These are phyloP conservation scores for Aureobasidium sp. DNA, from an alignment of 2,329 filamentous ascomycete genomes.

Conservation along the genomic window DNA sequence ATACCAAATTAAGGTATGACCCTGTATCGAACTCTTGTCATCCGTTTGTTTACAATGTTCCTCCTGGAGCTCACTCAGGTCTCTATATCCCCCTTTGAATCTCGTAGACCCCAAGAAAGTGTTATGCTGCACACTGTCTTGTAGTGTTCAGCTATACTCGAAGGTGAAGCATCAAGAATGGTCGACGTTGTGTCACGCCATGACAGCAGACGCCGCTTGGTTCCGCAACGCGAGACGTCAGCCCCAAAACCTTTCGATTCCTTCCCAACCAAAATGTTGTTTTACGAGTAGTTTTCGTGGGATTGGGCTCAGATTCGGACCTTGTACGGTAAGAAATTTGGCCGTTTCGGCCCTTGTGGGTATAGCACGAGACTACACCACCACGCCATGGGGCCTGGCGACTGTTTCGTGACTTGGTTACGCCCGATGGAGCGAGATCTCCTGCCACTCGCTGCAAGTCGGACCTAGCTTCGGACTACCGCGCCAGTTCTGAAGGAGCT, in stretches of 20 bases:
- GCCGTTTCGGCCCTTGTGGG: conserved; percentile 8
- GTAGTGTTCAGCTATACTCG: neutral
- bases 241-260: neutral
- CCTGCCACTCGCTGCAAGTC: conserved; percentile 5
- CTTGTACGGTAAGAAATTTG: conserved; percentile 11
- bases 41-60: neutral
- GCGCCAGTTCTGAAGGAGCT: neutral
- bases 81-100: neutral
- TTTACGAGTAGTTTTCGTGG: neutral
- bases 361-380: conserved; percentile 2
- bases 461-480: conserved; percentile 6
- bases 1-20: neutral
- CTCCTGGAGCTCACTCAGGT: neutral
- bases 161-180: neutral
- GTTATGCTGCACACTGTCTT: neutral
- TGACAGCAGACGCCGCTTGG: conserved; percentile 4
- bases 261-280: conserved; percentile 5
- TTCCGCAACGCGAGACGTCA: conserved; percentile 4
- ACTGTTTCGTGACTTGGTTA: conserved; percentile 6
- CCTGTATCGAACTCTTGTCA: neutral
- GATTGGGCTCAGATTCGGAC: neutral
- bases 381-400: conserved; percentile 1
- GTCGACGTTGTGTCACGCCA: conserved; percentile 4
- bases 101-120: neutral
- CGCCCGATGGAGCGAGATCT: conserved; percentile 2